Conservation (phyloP, 805 yeast genomes). For the Yarrowia sp. region DNA sequence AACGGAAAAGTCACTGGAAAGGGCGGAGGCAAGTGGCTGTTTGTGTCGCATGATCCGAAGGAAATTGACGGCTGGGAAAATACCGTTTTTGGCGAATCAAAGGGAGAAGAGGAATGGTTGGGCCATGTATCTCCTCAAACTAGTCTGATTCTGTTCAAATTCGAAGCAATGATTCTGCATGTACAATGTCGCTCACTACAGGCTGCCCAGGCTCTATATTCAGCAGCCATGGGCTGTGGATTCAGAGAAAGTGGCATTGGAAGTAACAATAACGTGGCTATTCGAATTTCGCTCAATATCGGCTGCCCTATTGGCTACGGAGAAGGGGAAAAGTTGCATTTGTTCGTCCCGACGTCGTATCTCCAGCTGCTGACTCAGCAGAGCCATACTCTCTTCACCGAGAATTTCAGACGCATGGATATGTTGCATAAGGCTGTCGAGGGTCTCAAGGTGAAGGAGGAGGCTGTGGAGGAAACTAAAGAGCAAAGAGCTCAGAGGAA, state of each 20-base stretch:
- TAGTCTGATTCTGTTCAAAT: conserved; percentile 76
- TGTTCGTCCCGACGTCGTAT: conserved; percentile 62
- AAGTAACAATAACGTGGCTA: conserved; percentile 74
- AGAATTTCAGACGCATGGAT: conserved; percentile 65
- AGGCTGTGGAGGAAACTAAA: conserved; percentile 41
- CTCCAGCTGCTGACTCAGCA: conserved; percentile 60
- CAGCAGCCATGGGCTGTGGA: conserved; percentile 82
- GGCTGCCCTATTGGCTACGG: conserved; percentile 77
- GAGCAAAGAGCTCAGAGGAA: conserved; percentile 44
- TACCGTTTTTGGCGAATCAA: conserved; percentile 2
- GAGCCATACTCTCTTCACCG: conserved; percentile 68
- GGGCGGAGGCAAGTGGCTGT: conserved; percentile 87
- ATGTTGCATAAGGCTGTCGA: conserved; percentile 49
- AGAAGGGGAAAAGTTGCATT: conserved; percentile 40
- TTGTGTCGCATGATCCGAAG: conserved; percentile 70
- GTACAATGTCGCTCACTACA: conserved; percentile 72
- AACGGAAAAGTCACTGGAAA: conserved; percentile 72
- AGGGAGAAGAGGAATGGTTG: not conserved
- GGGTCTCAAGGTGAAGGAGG: not conserved
- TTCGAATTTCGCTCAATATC: conserved; percentile 73
- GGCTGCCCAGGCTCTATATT: conserved; percentile 67
- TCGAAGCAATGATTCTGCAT: conserved; percentile 85
- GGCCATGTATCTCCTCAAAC: conserved; percentile 51
- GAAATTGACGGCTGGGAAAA: conserved; percentile 51
- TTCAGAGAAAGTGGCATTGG: conserved; percentile 90